Base-by-base conservation (phyloP, 1,139 yeast species). In the Saccharomycopsis crataegensis region DNA sequence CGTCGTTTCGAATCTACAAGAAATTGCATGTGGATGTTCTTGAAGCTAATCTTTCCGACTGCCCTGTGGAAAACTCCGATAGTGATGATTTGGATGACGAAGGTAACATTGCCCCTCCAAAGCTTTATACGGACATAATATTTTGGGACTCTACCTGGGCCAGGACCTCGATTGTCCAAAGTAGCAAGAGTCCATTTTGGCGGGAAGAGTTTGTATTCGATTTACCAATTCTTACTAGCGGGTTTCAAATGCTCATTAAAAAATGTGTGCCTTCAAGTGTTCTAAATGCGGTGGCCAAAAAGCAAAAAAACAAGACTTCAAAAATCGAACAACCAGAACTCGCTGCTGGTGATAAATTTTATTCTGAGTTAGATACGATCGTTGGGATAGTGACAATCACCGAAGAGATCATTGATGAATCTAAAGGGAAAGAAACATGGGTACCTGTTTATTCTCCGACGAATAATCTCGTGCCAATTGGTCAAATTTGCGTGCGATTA, bases 121-220 rank as follows among this genome's bases (percentile, higher is more conserved):
- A 48, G 42, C 63, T 83, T 16, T 85, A 83, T 62, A 78, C 83
- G 1, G 90, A 84, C 62, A 72, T 85, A 3, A 68, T 75, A 11
- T 72, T 83, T 68, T 84, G 90, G 89, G 82, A 79, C 6, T 71
- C 76, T 32, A 80, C 84, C 0, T 83, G 88, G 87, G 82, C 83
- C 46, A 71, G 84, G 61, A 83, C 91, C 0, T 82, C 89, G 0
- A 68, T 76, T 22, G 86, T 83, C 0, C 67, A 71, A 42, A 71
- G 73, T 16, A 57, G 77, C 0, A 62, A 65, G 9, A 73, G 76
- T 55, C 86, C 88, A 3, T 86, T 86, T 64, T 86, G 91, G 87
- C 82, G 86, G 63, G 91, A 86, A 62, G 77, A 74, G 47, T 80
- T 82, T 61, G 68, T 75, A 2, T 68, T 86, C 9, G 79, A 81